These are phyloP conservation scores for Fusarium cicatricum DNA, from an alignment of 2,329 filamentous ascomycete genomes.

Conservation along the genomic window DNA sequence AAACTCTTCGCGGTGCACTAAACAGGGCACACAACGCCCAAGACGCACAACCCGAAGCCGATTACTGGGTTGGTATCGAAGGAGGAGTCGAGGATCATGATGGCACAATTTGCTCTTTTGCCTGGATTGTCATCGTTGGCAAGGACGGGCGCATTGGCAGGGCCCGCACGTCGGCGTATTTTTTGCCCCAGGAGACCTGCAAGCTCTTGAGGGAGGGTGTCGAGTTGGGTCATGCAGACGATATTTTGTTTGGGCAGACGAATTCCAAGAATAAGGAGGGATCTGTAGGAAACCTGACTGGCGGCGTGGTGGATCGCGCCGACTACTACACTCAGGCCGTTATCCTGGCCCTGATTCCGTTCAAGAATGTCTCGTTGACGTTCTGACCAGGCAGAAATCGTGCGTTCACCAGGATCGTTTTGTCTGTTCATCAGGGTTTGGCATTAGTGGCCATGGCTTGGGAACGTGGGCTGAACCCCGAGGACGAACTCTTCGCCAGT, in stretches of 20 bases:
- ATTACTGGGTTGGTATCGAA: slow-evolving; percentile 54
- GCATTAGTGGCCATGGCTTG: too few species aligned
- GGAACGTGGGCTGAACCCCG: too few species aligned
- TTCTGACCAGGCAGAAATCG: slow-evolving; percentile 35
- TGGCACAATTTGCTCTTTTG: slow-evolving; percentile 48
- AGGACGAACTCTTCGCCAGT: too few species aligned
- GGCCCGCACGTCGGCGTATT: slow-evolving; percentile 50
- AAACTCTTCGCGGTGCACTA: slow-evolving; percentile 50
- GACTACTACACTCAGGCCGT: slow-evolving; percentile 51
- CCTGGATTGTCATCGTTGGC: slow-evolving; percentile 50
- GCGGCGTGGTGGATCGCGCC: slow-evolving; percentile 47
- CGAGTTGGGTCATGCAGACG: slow-evolving; percentile 52
- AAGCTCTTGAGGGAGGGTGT: slow-evolving; percentile 45
- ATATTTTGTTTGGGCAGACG: slow-evolving; percentile 47
- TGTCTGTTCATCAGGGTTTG: too few species aligned
- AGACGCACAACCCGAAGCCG: slow-evolving; percentile 42
- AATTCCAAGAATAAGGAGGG: slow-evolving; percentile 51
- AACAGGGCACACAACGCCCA: slow-evolving; percentile 49
- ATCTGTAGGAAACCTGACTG: slow-evolving; percentile 52
- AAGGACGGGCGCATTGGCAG: slow-evolving; percentile 44
- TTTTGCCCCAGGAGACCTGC: slow-evolving; percentile 49
- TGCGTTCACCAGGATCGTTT: too few species aligned
- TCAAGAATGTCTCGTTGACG: slow-evolving; percentile 47
- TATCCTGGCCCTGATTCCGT: slow-evolving; percentile 52
- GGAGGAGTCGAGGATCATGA: slow-evolving; percentile 49